Percentiles rank a stretch among this genome's conserved stretches.
Conservation (phyloP, 169 alveolate species). For the Babesia bovis region DNA sequence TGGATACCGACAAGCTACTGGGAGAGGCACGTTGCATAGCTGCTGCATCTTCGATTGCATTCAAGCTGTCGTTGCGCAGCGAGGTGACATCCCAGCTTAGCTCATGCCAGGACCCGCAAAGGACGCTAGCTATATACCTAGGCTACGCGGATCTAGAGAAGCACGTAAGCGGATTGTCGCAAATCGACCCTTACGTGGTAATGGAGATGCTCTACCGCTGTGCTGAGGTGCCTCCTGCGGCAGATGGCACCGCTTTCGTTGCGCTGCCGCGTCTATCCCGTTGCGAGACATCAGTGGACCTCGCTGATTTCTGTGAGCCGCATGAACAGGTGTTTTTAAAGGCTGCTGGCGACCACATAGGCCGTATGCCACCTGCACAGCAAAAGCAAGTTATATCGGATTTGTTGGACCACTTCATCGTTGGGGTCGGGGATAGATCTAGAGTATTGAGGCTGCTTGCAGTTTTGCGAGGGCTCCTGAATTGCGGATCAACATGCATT, state of each 20-base stretch:
- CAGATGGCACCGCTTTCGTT: not conserved
- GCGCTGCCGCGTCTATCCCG: not conserved
- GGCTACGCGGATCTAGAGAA: slow-evolving; percentile 12
- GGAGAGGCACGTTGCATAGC: not conserved
- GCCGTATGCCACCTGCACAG: slow-evolving; percentile 3
- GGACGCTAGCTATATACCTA: not conserved
- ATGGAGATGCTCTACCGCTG: slow-evolving; percentile 1
- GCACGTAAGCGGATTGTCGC: slow-evolving; percentile 1
- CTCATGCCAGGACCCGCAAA: not conserved
- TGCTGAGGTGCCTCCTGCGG: not conserved
- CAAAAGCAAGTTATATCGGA: slow-evolving; percentile 10
- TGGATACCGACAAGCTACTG: not conserved
- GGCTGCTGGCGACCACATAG: slow-evolving; percentile 8
- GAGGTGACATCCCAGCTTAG: not conserved
- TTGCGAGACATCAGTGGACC: not conserved
- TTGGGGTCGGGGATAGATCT: not conserved
- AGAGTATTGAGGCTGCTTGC: not conserved
- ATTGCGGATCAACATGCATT: not conserved
- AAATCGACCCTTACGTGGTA: slow-evolving; percentile 6
- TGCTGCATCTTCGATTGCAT: not conserved
- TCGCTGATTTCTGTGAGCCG: not conserved
- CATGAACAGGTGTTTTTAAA: slow-evolving; percentile 1
- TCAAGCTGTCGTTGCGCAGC: not conserved
- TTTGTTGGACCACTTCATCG: not conserved
- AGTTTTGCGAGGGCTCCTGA: slow-evolving; percentile 14